Base-by-base conservation (phyloP, 768 basidiomycete genomes). In the Russula lepida region DNA sequence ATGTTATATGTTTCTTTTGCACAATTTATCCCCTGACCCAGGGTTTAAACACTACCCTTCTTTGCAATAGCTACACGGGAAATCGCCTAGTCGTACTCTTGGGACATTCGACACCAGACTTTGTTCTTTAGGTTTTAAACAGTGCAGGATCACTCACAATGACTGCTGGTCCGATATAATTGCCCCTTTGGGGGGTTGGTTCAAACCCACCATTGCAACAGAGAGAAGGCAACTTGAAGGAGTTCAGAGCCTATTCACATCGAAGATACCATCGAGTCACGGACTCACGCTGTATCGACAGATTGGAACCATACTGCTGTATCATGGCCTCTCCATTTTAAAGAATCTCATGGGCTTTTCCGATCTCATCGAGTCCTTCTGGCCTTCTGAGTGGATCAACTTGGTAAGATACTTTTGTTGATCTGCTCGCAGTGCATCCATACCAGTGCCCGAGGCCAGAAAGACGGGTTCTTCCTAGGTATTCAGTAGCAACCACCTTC, bases 331-430 rank as follows among this genome's bases (percentile, higher is more conserved):
- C 17, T 15, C 37, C 35, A 35, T 35, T 12, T 35, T 12, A 9
- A 35, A 32, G 6, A 35, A 39, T 4, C 19, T 39, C 37, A 39
- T 13, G 37, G 15, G 15, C 15, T 15, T 39, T 17, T 39, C 37
- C 37, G 17, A 39, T 39, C 37, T 39, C 37, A 39, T 19, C 17
- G 17, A 39, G 37, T 19, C 37, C 37, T 39, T 35, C 35, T 35
- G 8, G 8, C 7, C 64, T 77, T 89, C 39, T 88, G 84, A 85
- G 74, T 89, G 53, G 88, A 89, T 67, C 84, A 88, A 58, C 88
- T 86, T 51, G 86, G n/a, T 37, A 6, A 17, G 54, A 5, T 27
- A 19, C 1, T 51, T 37, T 46, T 49, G 19, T 32, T 37, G 17
- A 27, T 50, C 12, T 53, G 41, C 19, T 12, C 11, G 7, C 32